Base-by-base conservation (phyloP, 768 basidiomycete genomes). In the Amanita thiersii region DNA sequence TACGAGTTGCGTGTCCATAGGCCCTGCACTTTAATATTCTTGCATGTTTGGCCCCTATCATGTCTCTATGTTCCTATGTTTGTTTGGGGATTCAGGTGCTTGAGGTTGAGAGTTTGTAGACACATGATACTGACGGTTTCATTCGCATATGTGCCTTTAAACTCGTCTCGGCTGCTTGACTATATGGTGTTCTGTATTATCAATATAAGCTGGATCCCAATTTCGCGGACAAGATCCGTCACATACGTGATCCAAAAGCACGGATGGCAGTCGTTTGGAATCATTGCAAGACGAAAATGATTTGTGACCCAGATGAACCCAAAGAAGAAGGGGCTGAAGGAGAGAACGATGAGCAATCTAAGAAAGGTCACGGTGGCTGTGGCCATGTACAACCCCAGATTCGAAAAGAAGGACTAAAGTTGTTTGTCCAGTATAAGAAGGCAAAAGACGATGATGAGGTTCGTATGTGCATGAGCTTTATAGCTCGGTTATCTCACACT, bases 341-440 rank as follows among this genome's bases (percentile, higher is more conserved):
- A 12, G 73, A 68, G 24, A 80, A 75, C 10, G 68, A 63, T 28
- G 82, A 79, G 29, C 89, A 88, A 48, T 70, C 76, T 35, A 89
- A 88, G 68, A 86, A 81, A 55, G 89, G 90, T 2, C 96, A 98
- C 47, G 93, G 91, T n/a, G 96, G 96, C 11, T 98, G 96, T 61
- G 96, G 96, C 32, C 89, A 92, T 54, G 61, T 72, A 19, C 96
- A 99, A 59, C 96, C 96, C 0, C 67, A 73, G 39, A 76, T 97
- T 52, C 68, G 96, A 47, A 97, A 93, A 66, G 96, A 99, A 59
- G 96, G 90, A 8, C 61, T 98, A 46, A 97, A 97, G 64, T 70
- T 98, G 19, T 93, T 92, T 54, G 77, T 91, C 17, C 88, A 94
- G 48, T 93, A 92, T 70, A 97, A 96, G 66, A 84, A 86, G 53